Evolutionary conservation across 176 grass and related monocot species (phyloP).

Genomic region (Dactylis glomerata): DNA sequence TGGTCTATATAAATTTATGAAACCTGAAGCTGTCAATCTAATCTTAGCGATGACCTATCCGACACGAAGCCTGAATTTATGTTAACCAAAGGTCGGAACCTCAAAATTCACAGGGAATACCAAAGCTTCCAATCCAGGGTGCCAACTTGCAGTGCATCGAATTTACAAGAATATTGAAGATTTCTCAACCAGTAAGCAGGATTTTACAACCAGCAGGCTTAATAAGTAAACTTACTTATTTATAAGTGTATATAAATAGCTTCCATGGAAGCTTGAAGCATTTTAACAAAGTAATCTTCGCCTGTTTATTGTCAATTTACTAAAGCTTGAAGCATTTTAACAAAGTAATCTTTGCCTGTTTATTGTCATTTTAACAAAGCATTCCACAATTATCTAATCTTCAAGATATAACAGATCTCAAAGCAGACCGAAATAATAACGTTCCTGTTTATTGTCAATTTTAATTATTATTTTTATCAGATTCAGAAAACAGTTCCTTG

Average conservation of each 20-base stretch:
- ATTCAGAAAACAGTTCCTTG: background rate
- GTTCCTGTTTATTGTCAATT: background rate
- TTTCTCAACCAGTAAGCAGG: background rate
- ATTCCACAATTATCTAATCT: background rate
- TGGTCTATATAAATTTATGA: background rate
- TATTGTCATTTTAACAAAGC: slow-evolving; percentile 9
- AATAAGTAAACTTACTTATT: background rate
- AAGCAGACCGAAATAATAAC: background rate
- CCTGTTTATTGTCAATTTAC: too few relatives aligned
- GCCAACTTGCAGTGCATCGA: background rate
- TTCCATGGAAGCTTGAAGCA: background rate
- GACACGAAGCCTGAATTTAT: background rate
- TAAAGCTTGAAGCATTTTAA: background rate
- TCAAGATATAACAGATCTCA: background rate
- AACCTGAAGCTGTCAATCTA: background rate
- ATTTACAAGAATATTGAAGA: too few relatives aligned
- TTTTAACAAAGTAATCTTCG: too few relatives aligned
- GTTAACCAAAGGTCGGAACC: background rate
- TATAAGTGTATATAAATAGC: background rate
- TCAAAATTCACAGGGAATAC: background rate
- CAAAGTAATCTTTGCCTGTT: too few relatives aligned
- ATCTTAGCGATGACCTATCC: background rate
- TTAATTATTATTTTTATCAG: too few relatives aligned
- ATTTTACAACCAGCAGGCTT: background rate
- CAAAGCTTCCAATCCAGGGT: background rate